A percentile compares a stretch with the other conserved stretches of the same genome.
These are phyloP conservation scores for Beta lomatogona DNA, from an alignment of 179 eudicot genomes.

Conservation along the genomic window DNA sequence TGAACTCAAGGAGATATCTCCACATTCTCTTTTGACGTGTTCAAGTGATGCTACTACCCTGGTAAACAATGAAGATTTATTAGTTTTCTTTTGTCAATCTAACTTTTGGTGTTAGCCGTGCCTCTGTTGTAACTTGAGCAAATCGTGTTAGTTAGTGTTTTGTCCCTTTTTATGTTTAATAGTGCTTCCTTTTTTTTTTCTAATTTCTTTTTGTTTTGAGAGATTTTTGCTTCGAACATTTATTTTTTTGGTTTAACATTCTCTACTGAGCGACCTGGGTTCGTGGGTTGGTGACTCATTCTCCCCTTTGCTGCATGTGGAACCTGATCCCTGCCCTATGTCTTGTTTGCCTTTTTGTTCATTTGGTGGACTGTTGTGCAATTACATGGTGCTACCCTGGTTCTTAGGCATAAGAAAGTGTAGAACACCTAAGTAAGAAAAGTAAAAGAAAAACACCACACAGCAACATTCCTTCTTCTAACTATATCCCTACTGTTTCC, in stretches of 20 bases:
- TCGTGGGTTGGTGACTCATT: too few relatives aligned
- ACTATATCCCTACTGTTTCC: background rate
- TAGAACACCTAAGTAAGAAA: too few relatives aligned
- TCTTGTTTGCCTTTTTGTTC: background rate
- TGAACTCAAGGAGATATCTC: constrained; percentile 83
- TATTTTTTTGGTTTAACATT: background rate
- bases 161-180: background rate
- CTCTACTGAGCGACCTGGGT: background rate
- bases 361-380: background rate
- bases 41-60: constrained; percentile 90
- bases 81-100: constrained; percentile 5
- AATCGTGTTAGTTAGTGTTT: background rate
- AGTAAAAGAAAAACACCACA: background rate
- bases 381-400: background rate
- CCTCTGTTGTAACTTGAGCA: background rate
- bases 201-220: background rate
- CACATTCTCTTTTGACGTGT: constrained; percentile 80
- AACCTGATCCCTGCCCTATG: background rate
- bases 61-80: constrained; percentile 45
- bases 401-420: background rate
- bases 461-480: background rate
- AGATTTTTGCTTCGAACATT: background rate
- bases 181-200: background rate
- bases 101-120: background rate
- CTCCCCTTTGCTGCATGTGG: background rate